Evolutionary conservation across 257 asterid genomes (phyloP).

Genomic region (Fraxinus pennsylvanica): DNA sequence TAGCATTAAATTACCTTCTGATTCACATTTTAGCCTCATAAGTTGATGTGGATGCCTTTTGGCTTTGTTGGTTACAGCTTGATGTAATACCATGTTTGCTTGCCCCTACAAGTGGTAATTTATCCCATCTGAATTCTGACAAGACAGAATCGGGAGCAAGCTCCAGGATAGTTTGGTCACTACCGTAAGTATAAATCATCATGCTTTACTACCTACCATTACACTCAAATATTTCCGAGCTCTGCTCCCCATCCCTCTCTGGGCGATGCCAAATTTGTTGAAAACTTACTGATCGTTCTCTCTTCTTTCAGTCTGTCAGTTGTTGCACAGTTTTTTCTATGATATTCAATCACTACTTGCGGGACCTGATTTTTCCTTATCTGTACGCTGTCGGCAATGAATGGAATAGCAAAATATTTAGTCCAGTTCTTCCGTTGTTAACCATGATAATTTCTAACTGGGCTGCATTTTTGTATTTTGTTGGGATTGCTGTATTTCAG

Average conservation of each 20-base stretch:
- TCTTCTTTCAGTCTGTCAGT: neutral
- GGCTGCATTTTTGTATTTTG: neutral
- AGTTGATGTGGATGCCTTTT: constrained; percentile 12
- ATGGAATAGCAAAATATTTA: neutral
- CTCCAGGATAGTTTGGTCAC: constrained; percentile 70
- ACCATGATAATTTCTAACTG: neutral
- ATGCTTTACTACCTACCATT: neutral
- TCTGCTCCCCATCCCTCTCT: neutral
- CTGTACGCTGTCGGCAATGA: neutral
- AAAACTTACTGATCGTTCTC: neutral
- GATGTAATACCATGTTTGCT: constrained; percentile 86
- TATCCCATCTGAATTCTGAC: constrained; percentile 34
- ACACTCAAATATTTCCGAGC: neutral
- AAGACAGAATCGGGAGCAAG: constrained; percentile 32
- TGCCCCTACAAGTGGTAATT: constrained; percentile 51
- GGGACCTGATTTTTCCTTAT: neutral
- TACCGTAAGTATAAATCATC: constrained; percentile 64
- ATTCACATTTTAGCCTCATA: neutral
- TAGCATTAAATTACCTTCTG: neutral
- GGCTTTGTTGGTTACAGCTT: constrained; percentile 53
- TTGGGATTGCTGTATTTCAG: neutral
- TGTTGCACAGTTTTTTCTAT: neutral
- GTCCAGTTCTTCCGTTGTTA: neutral
- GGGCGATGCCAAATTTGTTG: neutral
- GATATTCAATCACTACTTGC: neutral